phyloP scores from a whole-genome alignment of 768 basidiomycete species.

The Mycena olivaceomarginata region DNA sequence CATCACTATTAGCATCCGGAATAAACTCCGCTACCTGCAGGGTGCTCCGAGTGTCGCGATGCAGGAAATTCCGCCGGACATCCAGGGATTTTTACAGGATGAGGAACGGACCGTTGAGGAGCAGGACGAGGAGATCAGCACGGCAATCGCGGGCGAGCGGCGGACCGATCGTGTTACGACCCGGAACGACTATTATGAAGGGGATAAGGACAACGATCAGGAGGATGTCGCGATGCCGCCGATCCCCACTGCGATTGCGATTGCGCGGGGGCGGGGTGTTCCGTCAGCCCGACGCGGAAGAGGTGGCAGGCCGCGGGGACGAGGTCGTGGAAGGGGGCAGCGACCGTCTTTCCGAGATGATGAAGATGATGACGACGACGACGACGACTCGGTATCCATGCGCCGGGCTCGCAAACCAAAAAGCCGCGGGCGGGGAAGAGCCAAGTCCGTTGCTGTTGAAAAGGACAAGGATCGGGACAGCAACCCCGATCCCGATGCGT shows the following conservation, averaged over 20 bases:
- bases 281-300: constrained; percentile 30
- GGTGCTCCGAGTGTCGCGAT: constrained; percentile 98
- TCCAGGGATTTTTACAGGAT: constrained; percentile 85
- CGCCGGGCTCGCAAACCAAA: constrained; percentile 56
- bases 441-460: constrained; percentile 46
- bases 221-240: constrained; percentile 55
- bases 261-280: constrained; percentile 42
- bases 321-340: constrained; percentile 58
- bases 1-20: constrained; percentile 90
- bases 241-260: constrained; percentile 26
- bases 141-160: constrained; percentile 73
- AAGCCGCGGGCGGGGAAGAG: constrained; percentile 58
- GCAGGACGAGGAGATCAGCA: constrained; percentile 79
- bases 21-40: constrained; percentile 93
- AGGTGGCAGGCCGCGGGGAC: constrained; percentile 55
- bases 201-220: constrained; percentile 80
- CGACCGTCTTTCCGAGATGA: constrained; percentile 47
- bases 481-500: constrained; percentile 37
- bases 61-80: constrained; percentile 96
- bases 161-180: constrained; percentile 71
- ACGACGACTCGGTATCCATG: constrained; percentile 27
- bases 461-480: constrained; percentile 57
- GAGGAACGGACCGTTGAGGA: constrained; percentile 83
- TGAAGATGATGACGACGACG: constrained; percentile 40
- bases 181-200: constrained; percentile 85